Percentiles rank a stretch among this genome's conserved stretches.
phyloP scores from a whole-genome alignment of 495 filamentous ascomycete species.

The Aspergillus conjunctus region DNA sequence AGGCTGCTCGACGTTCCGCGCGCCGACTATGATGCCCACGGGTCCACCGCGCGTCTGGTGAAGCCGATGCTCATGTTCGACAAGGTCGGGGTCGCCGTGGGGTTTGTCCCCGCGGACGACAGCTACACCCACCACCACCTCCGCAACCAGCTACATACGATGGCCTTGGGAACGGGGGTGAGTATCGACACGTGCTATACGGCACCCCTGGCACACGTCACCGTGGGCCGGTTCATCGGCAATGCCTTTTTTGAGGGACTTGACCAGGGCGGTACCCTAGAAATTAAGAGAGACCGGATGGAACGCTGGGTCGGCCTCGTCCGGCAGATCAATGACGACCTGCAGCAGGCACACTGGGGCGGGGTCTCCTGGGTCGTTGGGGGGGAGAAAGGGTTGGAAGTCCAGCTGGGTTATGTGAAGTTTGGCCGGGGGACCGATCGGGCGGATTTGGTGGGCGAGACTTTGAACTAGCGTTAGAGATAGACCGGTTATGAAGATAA shows the following conservation, averaged over 20 bases:
- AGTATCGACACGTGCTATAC: slow-evolving; percentile 17
- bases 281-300: background rate
- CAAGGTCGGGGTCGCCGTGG: slow-evolving; percentile 11
- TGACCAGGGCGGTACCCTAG: background rate
- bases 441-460: slow-evolving; percentile 4
- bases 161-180: slow-evolving; percentile 9
- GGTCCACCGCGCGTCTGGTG: slow-evolving; percentile 2
- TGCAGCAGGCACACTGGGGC: slow-evolving; percentile 3
- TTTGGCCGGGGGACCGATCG: slow-evolving; percentile 6
- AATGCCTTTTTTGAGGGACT: slow-evolving; percentile 4
- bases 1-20: slow-evolving; percentile 3
- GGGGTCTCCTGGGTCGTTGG: slow-evolving; percentile 5
- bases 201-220: slow-evolving; percentile 16
- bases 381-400: slow-evolving; percentile 6
- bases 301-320: slow-evolving; percentile 8
- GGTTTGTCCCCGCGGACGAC: slow-evolving; percentile 9
- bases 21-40: background rate
- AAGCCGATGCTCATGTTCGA: slow-evolving; percentile 15
- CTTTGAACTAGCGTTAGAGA: too few relatives aligned
- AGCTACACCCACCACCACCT: slow-evolving; percentile 14
- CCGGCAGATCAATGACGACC: slow-evolving; percentile 5
- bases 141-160: slow-evolving; percentile 13
- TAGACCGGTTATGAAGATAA: too few relatives aligned
- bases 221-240: slow-evolving; percentile 10
- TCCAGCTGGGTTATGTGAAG: slow-evolving; percentile 15